Base-by-base conservation (phyloP, 176 grass and related monocot species). In the Ampelocalamus luodianensis region DNA sequence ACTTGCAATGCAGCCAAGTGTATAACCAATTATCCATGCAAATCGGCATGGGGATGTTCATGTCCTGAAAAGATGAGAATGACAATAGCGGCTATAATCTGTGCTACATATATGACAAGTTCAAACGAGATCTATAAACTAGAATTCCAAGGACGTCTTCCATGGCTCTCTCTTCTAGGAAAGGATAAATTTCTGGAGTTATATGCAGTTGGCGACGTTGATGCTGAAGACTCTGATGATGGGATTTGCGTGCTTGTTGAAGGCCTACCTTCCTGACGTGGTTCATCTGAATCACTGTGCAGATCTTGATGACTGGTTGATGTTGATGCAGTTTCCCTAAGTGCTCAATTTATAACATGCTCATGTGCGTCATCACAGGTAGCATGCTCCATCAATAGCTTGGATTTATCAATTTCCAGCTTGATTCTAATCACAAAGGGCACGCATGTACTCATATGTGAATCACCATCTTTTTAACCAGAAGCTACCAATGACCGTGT, bases 91-190 rank as follows among this genome's bases (percentile, higher is more conserved):
- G 96, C 89, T 79, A 92, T 81, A 82, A 95, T 91, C 86, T 95
- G 96, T 55, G 67, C 82, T 85, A 95, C 34, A 71, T n/a, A 93
- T 77, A 91, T 76, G 67, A 95, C 71, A 79, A 95, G 77, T 89
- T 98, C 96, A 82, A 95, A 85, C 12, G 91, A 95, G 85, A 95
- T 93, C 96, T 91, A 98, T 13, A 93, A 70, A 79, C 93, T 93
- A 72, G 93, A 98, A 89, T 95, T 98, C 85, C 94, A 89, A 73
- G 90, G 86, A 74, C 87, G 91, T 87, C 89, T 92, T 76, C 93
- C 86, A 76, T 68, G 89, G 83, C 94, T 87, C 64, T 87, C 83
- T 87, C 91, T 88, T 84, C 87, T 91, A 86, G 87, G 65, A 51
- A 86, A 89, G 29, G 87, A 73, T 48, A 84, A 59, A 86, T 87